Conservation (phyloP, 352 stramenopile genomes). For the Thraustochytrium sp. region DNA sequence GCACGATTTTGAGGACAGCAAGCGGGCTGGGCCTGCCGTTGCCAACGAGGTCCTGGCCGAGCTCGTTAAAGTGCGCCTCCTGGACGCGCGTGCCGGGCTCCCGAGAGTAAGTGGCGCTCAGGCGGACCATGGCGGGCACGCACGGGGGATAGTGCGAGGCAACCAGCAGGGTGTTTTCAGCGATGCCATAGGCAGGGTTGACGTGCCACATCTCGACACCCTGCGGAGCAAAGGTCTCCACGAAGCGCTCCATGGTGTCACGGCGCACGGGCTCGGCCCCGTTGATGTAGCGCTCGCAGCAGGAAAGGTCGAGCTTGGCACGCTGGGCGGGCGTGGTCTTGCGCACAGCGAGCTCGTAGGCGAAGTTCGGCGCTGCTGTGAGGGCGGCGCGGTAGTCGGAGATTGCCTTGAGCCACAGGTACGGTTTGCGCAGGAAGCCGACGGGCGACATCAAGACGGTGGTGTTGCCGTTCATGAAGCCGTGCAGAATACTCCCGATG, state of each 20-base stretch:
- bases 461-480: constrained; percentile 75
- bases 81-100: constrained; percentile 57
- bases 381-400: constrained; percentile 82
- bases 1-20: constrained; percentile 86
- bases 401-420: constrained; percentile 87
- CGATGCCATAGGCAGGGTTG: constrained; percentile 95
- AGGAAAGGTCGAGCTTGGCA: constrained; percentile 75
- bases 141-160: constrained; percentile 79
- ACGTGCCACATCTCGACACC: constrained; percentile 77
- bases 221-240: constrained; percentile 74
- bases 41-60: constrained; percentile 59
- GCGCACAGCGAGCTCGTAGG: constrained; percentile 86
- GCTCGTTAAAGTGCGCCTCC: no score
- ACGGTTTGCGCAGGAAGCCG: constrained; percentile 90
- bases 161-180: constrained; percentile 97
- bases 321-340: constrained; percentile 64
- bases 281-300: constrained; percentile 93
- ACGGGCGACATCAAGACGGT: constrained; percentile 96
- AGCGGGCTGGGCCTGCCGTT: constrained; percentile 74
- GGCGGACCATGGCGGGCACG: constrained; percentile 68
- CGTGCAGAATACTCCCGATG: constrained; percentile 83
- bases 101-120: constrained; percentile 75
- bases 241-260: constrained; percentile 72
- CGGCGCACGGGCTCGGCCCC: constrained; percentile 91
- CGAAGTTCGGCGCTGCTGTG: constrained; percentile 96